Percentiles rank a stretch among this genome's conserved stretches.
These are phyloP conservation scores for Aspergillus tubingensis DNA, from an alignment of 2,329 filamentous ascomycete species.

Conservation along the genomic window DNA sequence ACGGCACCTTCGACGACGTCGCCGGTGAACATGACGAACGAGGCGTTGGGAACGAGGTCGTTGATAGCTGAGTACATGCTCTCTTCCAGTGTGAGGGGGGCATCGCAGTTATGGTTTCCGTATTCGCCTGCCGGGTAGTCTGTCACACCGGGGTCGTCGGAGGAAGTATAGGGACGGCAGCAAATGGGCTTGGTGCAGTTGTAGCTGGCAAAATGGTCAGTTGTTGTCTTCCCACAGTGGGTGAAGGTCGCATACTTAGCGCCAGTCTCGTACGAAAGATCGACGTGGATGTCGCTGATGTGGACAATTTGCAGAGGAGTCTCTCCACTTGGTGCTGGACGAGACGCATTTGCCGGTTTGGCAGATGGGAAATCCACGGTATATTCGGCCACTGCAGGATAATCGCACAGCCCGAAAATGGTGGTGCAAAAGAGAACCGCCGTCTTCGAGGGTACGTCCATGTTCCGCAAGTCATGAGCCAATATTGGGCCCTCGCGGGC, in stretches of 20 bases:
- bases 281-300: slow-evolving; percentile 61
- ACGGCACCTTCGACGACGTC: slow-evolving; percentile 57
- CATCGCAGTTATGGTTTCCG: slow-evolving; percentile 57
- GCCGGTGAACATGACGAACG: slow-evolving; percentile 61
- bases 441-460: slow-evolving; percentile 52
- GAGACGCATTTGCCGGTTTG: slow-evolving; percentile 37
- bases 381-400: slow-evolving; percentile 48
- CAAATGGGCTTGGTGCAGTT: slow-evolving; percentile 61
- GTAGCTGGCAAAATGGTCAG: slow-evolving; percentile 15
- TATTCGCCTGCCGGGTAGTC: slow-evolving; percentile 54
- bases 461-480: slow-evolving; percentile 52
- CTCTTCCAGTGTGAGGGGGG: slow-evolving; percentile 53
- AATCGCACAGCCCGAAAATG: slow-evolving; percentile 55
- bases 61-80: slow-evolving; percentile 53
- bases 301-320: slow-evolving; percentile 57
- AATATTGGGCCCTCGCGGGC: slow-evolving; percentile 56
- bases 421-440: slow-evolving; percentile 55
- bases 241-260: slow-evolving; percentile 40
- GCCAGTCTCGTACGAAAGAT: slow-evolving; percentile 55
- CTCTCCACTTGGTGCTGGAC: slow-evolving; percentile 49
- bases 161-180: slow-evolving; percentile 54
- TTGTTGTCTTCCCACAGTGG: background rate
- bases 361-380: slow-evolving; percentile 46
- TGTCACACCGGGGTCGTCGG: slow-evolving; percentile 44
- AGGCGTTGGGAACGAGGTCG: slow-evolving; percentile 43